Conservation (phyloP, 2,329 filamentous ascomycete genomes). For the Fusarium goolgardi region DNA sequence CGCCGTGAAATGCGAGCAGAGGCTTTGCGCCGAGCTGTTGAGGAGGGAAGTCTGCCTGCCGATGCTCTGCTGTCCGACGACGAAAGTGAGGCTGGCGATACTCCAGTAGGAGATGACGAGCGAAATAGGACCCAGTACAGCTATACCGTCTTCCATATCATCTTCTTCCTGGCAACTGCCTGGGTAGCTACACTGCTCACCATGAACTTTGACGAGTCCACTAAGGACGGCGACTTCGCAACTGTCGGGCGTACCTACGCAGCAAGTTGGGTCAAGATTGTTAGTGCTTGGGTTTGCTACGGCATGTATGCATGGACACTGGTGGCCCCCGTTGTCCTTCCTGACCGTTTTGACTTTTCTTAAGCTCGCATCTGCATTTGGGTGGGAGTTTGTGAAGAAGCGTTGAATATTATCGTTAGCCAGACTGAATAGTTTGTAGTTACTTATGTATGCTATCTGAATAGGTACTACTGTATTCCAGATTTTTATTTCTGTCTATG, state of each 20-base stretch:
- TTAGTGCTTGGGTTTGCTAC: conserved; percentile 97
- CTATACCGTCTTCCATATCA: conserved; percentile 95
- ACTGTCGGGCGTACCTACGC: conserved; percentile 95
- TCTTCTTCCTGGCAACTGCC: conserved; percentile 94
- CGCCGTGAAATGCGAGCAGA: conserved; percentile 94
- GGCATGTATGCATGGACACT: conserved; percentile 93
- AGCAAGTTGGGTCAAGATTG: conserved; percentile 99
- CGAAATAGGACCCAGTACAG: conserved; percentile 91
- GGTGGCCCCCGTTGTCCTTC: conserved; percentile 84
- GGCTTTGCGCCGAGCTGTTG: conserved; percentile 89
- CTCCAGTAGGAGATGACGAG: conserved; percentile 85
- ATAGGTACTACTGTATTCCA: conserved; percentile 12
- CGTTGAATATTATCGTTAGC: conserved; percentile 27
- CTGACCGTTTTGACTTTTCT: conserved; percentile 82
- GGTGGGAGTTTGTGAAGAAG: conserved; percentile 34
- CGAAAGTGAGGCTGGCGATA: conserved; percentile 71
- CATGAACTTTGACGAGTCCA: conserved; percentile 76
- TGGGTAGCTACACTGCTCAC: conserved; percentile 93
- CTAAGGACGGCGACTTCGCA: conserved; percentile 79
- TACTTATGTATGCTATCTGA: conserved; percentile 12
- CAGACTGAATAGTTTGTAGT: conserved; percentile 11
- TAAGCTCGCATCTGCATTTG: conserved; percentile 32
- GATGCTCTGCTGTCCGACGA: conserved; percentile 84
- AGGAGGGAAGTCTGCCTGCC: conserved; percentile 90
- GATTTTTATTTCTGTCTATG: neutral